phyloP scores from a whole-genome alignment of 2,329 filamentous ascomycete genomes.

The Colletotrichum australisinense region DNA sequence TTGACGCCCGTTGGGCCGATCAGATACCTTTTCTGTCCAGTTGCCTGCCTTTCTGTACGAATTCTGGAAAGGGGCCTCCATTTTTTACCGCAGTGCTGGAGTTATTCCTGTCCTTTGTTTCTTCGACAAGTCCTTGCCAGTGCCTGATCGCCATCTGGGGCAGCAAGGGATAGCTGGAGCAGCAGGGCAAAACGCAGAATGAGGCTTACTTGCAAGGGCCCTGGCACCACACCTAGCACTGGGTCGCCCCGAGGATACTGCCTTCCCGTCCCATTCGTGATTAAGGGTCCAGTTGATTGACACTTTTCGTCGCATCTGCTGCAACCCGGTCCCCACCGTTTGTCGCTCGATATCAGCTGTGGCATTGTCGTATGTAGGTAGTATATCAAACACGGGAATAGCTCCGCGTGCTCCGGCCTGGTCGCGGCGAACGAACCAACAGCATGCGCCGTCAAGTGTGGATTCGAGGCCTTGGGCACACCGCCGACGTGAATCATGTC shows the following conservation, averaged over 20 bases:
- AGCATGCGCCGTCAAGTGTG: background rate
- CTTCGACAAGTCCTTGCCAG: constrained; percentile 3
- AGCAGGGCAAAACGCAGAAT: constrained; percentile 23
- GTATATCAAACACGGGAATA: background rate
- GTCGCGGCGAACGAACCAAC: background rate
- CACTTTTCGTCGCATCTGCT: background rate
- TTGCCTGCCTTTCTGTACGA: background rate
- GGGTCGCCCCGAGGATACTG: background rate
- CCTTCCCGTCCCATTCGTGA: background rate
- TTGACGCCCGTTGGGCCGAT: background rate
- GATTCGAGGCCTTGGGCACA: constrained; percentile 5
- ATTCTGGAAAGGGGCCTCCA: background rate
- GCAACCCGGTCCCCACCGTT: background rate
- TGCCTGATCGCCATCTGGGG: constrained; percentile 24
- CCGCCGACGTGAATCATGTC: constrained; percentile 4
- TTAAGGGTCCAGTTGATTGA: constrained; percentile 4
- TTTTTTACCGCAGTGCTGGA: constrained; percentile 2
- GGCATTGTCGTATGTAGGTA: background rate
- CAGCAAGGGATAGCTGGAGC: constrained; percentile 11
- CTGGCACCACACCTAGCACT: constrained; percentile 4
- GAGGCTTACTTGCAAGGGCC: constrained; percentile 31
- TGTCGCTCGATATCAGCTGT: background rate
- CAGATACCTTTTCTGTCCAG: background rate
- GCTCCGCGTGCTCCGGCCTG: background rate
- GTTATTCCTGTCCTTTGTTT: background rate